These are phyloP conservation scores for Vicia faba DNA, from an alignment of 306 rosid genomes.

Conservation along the genomic window DNA sequence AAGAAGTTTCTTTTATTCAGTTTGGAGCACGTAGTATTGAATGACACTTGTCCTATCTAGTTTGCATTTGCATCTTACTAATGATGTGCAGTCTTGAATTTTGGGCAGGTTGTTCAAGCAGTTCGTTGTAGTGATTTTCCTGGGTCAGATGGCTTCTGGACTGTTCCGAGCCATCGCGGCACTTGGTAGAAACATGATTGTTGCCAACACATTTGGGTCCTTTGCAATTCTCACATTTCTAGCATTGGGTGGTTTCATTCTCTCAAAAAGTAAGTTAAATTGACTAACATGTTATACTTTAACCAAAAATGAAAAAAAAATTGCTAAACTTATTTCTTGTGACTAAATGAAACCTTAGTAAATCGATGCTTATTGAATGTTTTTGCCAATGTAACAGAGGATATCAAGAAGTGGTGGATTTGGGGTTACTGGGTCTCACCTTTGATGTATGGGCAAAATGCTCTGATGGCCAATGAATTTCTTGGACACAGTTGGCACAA, in stretches of 20 bases:
- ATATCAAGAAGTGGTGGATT: conserved; percentile 57
- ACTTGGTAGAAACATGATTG: conserved; percentile 51
- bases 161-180: conserved; percentile 51
- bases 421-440: conserved; percentile 73
- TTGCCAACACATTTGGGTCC: conserved; percentile 54
- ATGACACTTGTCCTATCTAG: not conserved
- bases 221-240: conserved; percentile 45
- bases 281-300: not conserved
- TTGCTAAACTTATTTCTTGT: too few species aligned
- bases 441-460: conserved; percentile 57
- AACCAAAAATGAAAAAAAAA: not conserved
- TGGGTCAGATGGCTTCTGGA: conserved; percentile 54
- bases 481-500: conserved; percentile 53
- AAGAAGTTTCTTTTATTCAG: conserved; percentile 7
- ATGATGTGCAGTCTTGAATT: conserved; percentile 11
- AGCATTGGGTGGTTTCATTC: conserved; percentile 53
- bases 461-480: conserved; percentile 52
- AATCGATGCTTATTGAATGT: conserved; percentile 26
- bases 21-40: not conserved
- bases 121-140: conserved; percentile 38
- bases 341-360: not conserved
- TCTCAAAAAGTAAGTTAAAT: conserved; percentile 44
- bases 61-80: conserved; percentile 17
- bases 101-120: conserved; percentile 54
- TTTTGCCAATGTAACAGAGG: conserved; percentile 38